Evolutionary conservation across 768 basidiomycete species (phyloP), one percentile per base, ranked within the genome.

Genomic region (Lactifluus rugatus): DNA sequence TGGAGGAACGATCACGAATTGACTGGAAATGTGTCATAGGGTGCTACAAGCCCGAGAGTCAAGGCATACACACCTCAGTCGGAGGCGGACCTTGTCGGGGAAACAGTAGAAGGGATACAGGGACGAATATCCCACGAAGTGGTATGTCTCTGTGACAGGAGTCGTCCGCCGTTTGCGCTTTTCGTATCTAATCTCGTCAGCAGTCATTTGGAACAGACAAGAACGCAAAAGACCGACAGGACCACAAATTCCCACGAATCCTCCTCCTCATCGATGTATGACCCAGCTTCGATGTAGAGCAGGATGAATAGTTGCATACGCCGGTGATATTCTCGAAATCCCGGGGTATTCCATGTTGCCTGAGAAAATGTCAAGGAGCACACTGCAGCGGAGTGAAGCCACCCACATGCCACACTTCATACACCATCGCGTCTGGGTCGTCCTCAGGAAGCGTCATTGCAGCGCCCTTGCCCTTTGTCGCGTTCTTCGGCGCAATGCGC

Each of bases 31-130:
- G 42, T 23, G n/a, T 31, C 19, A 44, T 14, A 51, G 53, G 39
- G 13, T 49, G 54, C n/a, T 32, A 14, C 45, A 14, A 31, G 31
- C 39, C 17, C 9, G 47, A 19, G 16, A 39, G 21, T 28, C 7
- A 21, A 25, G 53, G 25, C 78, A 50, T 55, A 90, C 78, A 50
- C 56, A 90, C 89, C 93, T 93, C 56, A 98, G 73, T 62, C 96
- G 80, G 69, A 97, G 66, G 31, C 96, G 82, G 56, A 88, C 82
- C 67, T 79, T 87, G 67, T 96, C 95, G 5, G 96, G 96, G 73
- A 87, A 98, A 71, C 85, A 88, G 74, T 93, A 96, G 72, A 99
- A 99, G 17, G 89, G 89, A 69, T 94, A 98, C 39, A 98, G 76
- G 1, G 93, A 92, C 3, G 92, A 89, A 71, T 95, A 99, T 10